Percentiles rank a stretch among this genome's conserved stretches.
phyloP scores from a whole-genome alignment of 2,329 filamentous ascomycete species.

The Blumeria hordei region DNA sequence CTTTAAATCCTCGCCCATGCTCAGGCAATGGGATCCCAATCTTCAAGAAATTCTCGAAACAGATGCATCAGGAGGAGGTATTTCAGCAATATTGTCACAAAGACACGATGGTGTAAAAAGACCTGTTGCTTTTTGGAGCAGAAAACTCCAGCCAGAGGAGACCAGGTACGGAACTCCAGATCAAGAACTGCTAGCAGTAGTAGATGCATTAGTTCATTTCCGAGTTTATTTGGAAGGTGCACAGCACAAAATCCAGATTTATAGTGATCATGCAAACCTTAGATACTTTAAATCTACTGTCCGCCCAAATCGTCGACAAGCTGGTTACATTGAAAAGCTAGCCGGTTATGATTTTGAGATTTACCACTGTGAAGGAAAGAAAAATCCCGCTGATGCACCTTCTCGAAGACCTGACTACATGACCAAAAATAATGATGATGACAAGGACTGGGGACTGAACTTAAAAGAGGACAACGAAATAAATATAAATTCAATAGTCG shows the following conservation, averaged over 20 bases:
- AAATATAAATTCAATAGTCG: not conserved
- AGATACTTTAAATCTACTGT: not conserved
- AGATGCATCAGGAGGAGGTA: not conserved
- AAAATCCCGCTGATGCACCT: constrained; percentile 1
- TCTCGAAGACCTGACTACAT: not conserved
- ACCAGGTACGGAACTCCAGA: constrained; percentile 1
- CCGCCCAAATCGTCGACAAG: not conserved
- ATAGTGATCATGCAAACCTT: constrained; percentile 1
- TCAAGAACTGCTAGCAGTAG: not conserved
- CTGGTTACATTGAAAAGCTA: not conserved
- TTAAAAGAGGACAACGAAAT: not conserved
- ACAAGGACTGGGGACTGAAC: not conserved
- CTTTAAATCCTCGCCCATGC: not conserved
- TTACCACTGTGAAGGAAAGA: not conserved
- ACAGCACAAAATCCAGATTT: not conserved
- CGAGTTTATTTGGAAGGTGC: not conserved
- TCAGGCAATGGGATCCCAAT: not conserved
- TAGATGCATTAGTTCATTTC: not conserved
- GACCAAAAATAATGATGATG: not conserved
- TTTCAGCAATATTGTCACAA: not conserved
- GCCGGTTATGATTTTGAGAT: not conserved
- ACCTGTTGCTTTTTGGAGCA: not conserved
- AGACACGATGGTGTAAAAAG: not conserved
- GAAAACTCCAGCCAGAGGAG: constrained; percentile 1
- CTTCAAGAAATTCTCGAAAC: constrained; percentile 1